Evolutionary conservation across 2,329 filamentous ascomycete genomes (phyloP), one percentile per base, ranked within the genome.

Genomic region (Calonectria pseudoturangicola): DNA sequence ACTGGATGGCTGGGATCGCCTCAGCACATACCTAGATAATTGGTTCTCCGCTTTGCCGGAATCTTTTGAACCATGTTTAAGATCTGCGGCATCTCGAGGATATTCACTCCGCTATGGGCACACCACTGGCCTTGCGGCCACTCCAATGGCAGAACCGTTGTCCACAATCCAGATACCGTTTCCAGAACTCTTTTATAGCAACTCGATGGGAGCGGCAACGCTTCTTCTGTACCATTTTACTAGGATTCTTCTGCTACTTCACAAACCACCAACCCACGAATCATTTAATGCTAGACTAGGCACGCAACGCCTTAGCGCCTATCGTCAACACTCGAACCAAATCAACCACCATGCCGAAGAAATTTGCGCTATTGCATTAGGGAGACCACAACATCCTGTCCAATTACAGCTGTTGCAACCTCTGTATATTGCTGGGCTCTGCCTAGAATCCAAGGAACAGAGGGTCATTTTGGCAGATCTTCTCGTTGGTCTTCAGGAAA

Each of bases 161-260:
- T 48, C 66, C 9, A 45, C 41, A 27, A 33, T 47, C 25, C 36
- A 60, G 15, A 58, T 48, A 28, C 50, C 63, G 30, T 68, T 68
- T 27, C 51, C 66, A 48, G 51, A 48, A 39, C 13, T 68, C 27
- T 68, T 68, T 33, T 60, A 68, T 25, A 47, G 51, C 28, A 60
- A 68, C 51, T 21, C 66, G 13, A 68, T 58, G 51, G 50, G 66
- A 5, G 66, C 66, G 1, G 51, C 51, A 10, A 45, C 66, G 3
- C 39, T 60, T 45, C 27, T 60, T 4, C 25, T 60, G 8, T 68
- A 68, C 28, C 66, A 68, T 30, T 68, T 68, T 21, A 39, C 28
- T 21, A 45, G 41, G 30, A 68, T 60, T 21, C 41, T 68, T 16
- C 21, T 60, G 15, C 51, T 60, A 3, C 51, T 68, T 9, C 51